A percentile compares a stretch with the other conserved stretches of the same genome.
Evolutionary conservation across 257 asterid species (phyloP).

Genomic region (Sherardia arvensis): DNA sequence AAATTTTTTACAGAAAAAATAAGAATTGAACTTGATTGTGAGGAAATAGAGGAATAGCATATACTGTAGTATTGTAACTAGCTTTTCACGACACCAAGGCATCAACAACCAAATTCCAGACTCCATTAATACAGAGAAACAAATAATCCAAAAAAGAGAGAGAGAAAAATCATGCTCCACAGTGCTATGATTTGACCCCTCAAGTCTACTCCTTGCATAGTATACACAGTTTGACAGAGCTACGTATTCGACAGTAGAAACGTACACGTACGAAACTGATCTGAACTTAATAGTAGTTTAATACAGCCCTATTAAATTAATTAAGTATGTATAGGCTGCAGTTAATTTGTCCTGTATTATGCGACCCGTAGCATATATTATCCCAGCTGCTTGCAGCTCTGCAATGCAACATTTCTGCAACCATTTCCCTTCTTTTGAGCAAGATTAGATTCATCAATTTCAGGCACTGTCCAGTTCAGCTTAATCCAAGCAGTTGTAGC

Average conservation of each 20-base stretch:
- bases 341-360: neutral
- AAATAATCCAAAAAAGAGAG: neutral
- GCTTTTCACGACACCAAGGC: neutral
- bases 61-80: neutral
- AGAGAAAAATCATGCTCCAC: constrained; percentile 2
- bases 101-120: neutral
- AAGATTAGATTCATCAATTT: neutral
- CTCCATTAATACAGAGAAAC: neutral
- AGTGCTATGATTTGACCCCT: constrained; percentile 50
- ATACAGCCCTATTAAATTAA: neutral
- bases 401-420: neutral
- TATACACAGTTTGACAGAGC: constrained; percentile 45
- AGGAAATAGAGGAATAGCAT: neutral
- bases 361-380: neutral
- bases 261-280: neutral
- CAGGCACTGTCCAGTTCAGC: too few relatives aligned
- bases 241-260: constrained; percentile 48
- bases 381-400: neutral
- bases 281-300: neutral
- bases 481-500: too few relatives aligned
- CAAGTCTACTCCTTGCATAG: constrained; percentile 29
- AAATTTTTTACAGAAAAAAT: neutral
- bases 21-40: neutral
- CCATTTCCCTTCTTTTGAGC: neutral
- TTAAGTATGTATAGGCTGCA: neutral